phyloP scores from a whole-genome alignment of 2,329 filamentous ascomycete species.

The Phialocephala sp. region DNA sequence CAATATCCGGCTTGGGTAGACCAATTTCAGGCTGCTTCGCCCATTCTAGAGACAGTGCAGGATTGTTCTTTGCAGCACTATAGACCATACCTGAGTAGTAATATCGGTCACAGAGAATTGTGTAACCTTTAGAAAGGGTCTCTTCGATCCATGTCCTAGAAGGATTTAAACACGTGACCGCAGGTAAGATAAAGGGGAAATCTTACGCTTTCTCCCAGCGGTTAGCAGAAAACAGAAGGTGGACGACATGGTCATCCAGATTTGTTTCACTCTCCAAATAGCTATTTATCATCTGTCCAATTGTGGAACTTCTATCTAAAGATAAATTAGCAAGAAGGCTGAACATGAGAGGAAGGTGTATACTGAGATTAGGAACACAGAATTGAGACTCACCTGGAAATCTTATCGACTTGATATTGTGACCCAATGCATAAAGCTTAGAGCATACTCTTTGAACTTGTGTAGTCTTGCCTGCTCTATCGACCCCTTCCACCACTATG shows the following conservation, averaged over 20 bases:
- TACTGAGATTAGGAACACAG: conserved; percentile 12
- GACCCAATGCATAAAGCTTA: conserved; percentile 55
- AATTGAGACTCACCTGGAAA: conserved; percentile 63
- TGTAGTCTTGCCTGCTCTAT: conserved; percentile 75
- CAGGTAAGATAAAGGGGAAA: neutral
- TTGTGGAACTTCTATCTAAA: conserved; percentile 68
- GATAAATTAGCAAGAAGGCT: neutral
- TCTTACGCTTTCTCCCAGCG: conserved; percentile 62
- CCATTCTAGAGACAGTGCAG: conserved; percentile 74
- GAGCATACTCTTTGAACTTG: conserved; percentile 66
- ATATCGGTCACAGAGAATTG: conserved; percentile 88
- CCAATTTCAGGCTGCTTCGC: conserved; percentile 84
- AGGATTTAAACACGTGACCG: conserved; percentile 4
- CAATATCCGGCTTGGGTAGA: conserved; percentile 84
- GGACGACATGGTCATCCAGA: conserved; percentile 72
- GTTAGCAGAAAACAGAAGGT: conserved; percentile 76
- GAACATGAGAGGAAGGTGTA: conserved; percentile 6
- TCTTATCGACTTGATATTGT: conserved; percentile 61
- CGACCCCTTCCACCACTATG: conserved; percentile 74
- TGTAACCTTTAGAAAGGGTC: conserved; percentile 69
- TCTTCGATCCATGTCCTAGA: conserved; percentile 56
- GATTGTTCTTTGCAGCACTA: conserved; percentile 83
- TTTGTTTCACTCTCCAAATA: conserved; percentile 66
- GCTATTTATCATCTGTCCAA: conserved; percentile 70
- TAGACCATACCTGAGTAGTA: conserved; percentile 96